Percentiles rank a stretch among this genome's conserved stretches.
These are phyloP conservation scores for Lasiosphaeriaceae sp. DNA, from an alignment of 495 filamentous ascomycete genomes.

Conservation along the genomic window DNA sequence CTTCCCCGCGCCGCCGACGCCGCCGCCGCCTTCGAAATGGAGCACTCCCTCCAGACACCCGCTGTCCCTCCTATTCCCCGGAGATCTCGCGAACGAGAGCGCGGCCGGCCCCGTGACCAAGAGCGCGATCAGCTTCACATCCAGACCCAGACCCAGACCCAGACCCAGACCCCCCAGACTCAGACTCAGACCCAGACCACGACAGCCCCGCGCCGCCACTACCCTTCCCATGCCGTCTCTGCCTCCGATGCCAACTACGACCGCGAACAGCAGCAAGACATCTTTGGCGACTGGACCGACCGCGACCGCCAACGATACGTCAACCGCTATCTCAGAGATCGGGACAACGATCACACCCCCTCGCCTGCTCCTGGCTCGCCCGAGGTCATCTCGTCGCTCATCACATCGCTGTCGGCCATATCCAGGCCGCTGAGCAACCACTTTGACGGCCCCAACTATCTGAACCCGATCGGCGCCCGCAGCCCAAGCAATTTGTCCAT, in stretches of 20 bases:
- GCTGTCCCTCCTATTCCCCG: constrained; percentile 27
- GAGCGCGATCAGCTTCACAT: constrained; percentile 8
- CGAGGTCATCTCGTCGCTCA: constrained; percentile 89
- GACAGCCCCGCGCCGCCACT: constrained; percentile 9
- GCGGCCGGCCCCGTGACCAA: constrained; percentile 15
- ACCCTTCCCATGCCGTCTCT: constrained; percentile 13
- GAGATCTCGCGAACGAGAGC: constrained; percentile 29
- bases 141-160: neutral
- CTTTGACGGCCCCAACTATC: constrained; percentile 53
- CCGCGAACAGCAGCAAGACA: constrained; percentile 13
- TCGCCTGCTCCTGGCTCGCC: constrained; percentile 64
- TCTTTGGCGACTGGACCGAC: constrained; percentile 27
- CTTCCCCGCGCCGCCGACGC: constrained; percentile 14
- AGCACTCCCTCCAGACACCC: constrained; percentile 16
- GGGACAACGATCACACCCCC: constrained; percentile 16
- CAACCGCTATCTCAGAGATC: constrained; percentile 27
- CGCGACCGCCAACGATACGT: constrained; percentile 25
- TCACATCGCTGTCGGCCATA: constrained; percentile 86
- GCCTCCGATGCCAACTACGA: constrained; percentile 15
- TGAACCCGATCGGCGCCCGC: constrained; percentile 21
- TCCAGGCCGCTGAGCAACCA: constrained; percentile 68
- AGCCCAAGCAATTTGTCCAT: constrained; percentile 43
- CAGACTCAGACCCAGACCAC: neutral
- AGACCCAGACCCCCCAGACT: too few relatives aligned
- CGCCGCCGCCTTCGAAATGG: constrained; percentile 25